Conservation (phyloP, 306 rosid species). For the Trichosanthes cucumerina region DNA sequence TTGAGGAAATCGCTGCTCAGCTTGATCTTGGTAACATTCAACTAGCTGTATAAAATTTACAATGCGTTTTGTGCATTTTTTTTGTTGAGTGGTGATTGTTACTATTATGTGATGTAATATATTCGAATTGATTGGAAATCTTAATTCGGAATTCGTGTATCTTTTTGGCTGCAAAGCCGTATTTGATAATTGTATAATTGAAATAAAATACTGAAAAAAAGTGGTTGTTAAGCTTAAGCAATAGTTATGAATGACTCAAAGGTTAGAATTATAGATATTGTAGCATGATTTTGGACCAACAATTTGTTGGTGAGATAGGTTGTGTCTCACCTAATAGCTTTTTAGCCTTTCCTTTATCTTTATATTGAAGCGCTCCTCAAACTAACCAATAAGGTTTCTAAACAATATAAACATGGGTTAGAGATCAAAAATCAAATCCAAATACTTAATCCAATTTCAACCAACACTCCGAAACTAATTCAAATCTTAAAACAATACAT, state of each 20-base stretch:
- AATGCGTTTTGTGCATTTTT: background rate
- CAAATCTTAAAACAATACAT: too few species aligned
- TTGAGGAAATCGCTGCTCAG: slow-evolving; percentile 82
- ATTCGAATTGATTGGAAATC: background rate
- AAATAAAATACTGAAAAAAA: background rate
- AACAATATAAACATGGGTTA: too few species aligned
- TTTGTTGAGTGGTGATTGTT: background rate
- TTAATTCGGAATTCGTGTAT: background rate
- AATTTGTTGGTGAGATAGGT: too few species aligned
- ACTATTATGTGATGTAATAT: background rate
- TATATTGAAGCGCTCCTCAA: too few species aligned
- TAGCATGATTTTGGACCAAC: background rate
- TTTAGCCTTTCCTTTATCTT: too few species aligned
- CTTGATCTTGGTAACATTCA: slow-evolving; percentile 61
- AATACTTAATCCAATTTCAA: too few species aligned
- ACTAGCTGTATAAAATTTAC: slow-evolving; percentile 29
- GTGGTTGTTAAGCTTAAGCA: too few species aligned
- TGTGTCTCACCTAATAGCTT: too few species aligned
- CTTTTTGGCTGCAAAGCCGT: background rate
- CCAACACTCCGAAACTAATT: too few species aligned
- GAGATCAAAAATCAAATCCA: too few species aligned
- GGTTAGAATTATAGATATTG: background rate
- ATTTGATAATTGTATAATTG: background rate
- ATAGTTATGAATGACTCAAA: background rate
- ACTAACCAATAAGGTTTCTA: too few species aligned